A percentile compares a stretch with the other conserved stretches of the same genome.
Conservation (phyloP, 2,329 filamentous ascomycete genomes). For the Hymenoscyphus scutula region DNA sequence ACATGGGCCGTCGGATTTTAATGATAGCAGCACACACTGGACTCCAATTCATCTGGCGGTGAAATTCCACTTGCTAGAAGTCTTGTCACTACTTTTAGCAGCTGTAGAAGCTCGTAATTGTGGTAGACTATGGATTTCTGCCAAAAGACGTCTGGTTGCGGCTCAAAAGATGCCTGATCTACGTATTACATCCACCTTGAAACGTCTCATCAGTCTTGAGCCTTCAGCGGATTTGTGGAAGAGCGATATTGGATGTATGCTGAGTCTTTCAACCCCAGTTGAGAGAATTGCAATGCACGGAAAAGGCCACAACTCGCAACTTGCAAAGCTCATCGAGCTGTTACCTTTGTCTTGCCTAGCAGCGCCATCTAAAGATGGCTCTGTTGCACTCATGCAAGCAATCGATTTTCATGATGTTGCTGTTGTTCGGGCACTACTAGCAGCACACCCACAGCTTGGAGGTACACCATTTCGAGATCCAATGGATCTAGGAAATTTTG, state of each 20-base stretch:
- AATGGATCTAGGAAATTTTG: not conserved
- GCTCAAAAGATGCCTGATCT: not conserved
- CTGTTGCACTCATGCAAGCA: constrained; percentile 3
- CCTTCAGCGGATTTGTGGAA: not conserved
- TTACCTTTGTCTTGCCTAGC: not conserved
- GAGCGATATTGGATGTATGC: not conserved
- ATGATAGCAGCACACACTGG: not conserved
- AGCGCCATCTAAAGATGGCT: not conserved
- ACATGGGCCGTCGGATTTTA: not conserved
- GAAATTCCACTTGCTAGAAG: constrained; percentile 1
- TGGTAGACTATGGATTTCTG: not conserved
- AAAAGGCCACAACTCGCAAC: not conserved
- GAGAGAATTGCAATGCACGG: constrained; percentile 10
- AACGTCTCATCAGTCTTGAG: not conserved
- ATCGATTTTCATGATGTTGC: constrained; percentile 7
- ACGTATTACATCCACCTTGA: not conserved
- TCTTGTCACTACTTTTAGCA: not conserved
- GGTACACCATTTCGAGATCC: not conserved
- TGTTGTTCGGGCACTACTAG: not conserved
- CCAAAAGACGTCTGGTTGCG: not conserved
- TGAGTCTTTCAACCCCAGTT: not conserved
- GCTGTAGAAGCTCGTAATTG: not conserved
- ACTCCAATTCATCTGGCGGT: constrained; percentile 7
- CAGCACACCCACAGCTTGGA: not conserved
- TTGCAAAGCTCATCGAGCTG: not conserved